Evolutionary conservation across 208 protist genomes (phyloP).

Genomic region (Phytomonas serpens): DNA sequence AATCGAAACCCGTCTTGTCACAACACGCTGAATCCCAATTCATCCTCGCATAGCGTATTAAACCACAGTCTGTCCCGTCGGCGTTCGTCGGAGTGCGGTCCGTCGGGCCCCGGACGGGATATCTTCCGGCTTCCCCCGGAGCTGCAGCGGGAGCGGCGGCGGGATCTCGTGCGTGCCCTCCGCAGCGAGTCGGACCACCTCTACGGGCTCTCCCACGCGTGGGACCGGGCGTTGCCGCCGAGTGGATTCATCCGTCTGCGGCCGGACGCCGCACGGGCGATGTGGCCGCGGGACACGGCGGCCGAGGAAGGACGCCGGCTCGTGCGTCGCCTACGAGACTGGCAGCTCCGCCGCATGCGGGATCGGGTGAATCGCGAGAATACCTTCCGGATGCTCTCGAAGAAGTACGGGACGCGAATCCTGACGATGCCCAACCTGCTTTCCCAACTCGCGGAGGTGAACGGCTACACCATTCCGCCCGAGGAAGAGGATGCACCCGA

Average conservation of each 20-base stretch:
- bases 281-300: constrained; percentile 51
- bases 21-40: too few species aligned
- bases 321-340: background rate
- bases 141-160: constrained; percentile 14
- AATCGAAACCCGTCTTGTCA: too few species aligned
- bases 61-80: too few species aligned
- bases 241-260: constrained; percentile 57
- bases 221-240: constrained; percentile 56
- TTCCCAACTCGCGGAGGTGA: constrained; percentile 10
- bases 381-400: background rate
- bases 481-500: constrained; percentile 3
- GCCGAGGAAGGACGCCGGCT: background rate
- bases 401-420: background rate
- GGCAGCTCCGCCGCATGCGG: background rate
- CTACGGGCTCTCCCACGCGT: constrained; percentile 70
- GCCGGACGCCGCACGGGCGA: constrained; percentile 49
- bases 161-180: constrained; percentile 24
- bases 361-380: background rate
- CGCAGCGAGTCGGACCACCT: constrained; percentile 37
- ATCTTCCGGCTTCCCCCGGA: constrained; percentile 1
- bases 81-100: too few species aligned
- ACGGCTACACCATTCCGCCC: background rate
- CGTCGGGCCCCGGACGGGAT: background rate
- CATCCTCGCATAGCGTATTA: too few species aligned
- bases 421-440: constrained; percentile 13